Base-by-base conservation (phyloP, 352 stramenopile species). In the Phytophthora megakarya region DNA sequence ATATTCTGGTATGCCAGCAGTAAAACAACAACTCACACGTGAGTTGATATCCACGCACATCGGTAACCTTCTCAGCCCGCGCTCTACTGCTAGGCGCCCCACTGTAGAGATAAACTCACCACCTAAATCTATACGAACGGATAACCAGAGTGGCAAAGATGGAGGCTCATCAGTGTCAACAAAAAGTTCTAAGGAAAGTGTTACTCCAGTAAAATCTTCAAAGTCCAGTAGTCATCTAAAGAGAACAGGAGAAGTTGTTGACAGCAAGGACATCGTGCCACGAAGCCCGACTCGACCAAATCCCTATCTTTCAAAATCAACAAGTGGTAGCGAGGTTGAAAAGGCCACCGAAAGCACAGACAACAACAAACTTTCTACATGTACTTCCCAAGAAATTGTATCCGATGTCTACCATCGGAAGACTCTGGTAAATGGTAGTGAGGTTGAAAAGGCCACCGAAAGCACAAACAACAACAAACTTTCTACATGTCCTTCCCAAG, bases 1-100 rank as follows among this genome's bases (percentile, higher is more conserved):
- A 11, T 86, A 73, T 30, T 55, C 74, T 5, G 75, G 70, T 0
- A 75, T 88, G 63, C 61, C 46, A 10, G 49, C 58, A 11, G 21
- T 38, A 5, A 88, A 85, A 40, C 72, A 83, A 25, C 46, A 83
- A 23, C 35, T 52, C 46, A 67, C 22, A 23, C 60, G 40, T 18
- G 70, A 33, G 39, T 75, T 88, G 1, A 12, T 81, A 8, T 59
- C 58, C 10, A 28, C 62, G 7, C 59, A 73, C 21, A 19, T 67
- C 18, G 48, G n/a, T 18, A 65, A 35, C 3, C 25, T 23, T 25
- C 47, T 65, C 2, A 61, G 28, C 18, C 56, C 39, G 5, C 48
- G 40, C 26, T 38, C 45, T 18, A 18, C 9, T 23, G 16, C 9
- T 28, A 37, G 22, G 19, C 40, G 43, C 45, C 51, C 48, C 16